Percentiles rank a stretch among this genome's conserved stretches.
phyloP scores from a whole-genome alignment of 148 eudicot species.

The Hydrangea macrophylla region DNA sequence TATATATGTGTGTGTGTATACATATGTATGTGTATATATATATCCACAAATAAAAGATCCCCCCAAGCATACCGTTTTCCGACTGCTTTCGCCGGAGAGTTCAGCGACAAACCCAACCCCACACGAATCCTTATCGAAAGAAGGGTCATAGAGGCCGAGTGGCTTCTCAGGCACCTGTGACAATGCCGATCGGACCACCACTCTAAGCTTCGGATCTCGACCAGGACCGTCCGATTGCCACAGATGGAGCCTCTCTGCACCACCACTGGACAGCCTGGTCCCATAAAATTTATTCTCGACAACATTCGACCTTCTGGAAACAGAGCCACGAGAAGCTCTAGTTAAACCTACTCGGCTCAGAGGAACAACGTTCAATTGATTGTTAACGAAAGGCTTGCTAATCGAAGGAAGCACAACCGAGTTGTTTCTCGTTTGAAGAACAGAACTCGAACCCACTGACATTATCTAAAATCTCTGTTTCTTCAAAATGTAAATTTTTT shows the following conservation, averaged over 20 bases:
- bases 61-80: constrained; percentile 64
- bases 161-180: no score
- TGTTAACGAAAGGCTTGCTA: constrained; percentile 18
- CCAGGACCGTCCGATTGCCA: constrained; percentile 43
- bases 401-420: constrained; percentile 8
- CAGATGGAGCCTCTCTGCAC: no score
- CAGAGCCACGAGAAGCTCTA: constrained; percentile 33
- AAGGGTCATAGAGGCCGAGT: no score
- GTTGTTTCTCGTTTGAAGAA: constrained; percentile 23
- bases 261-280: constrained; percentile 22
- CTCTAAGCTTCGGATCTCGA: constrained; percentile 47
- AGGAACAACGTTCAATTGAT: constrained; percentile 28
- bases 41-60: not conserved
- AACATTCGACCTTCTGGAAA: constrained; percentile 30
- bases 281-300: constrained; percentile 27
- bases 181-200: no score
- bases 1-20: no score
- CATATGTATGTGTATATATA: no score
- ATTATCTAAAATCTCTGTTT: constrained; percentile 10
- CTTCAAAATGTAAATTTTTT: not conserved
- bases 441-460: constrained; percentile 54
- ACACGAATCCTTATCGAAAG: no score
- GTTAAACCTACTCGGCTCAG: constrained; percentile 26
- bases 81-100: constrained; percentile 57
- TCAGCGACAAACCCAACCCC: no score